phyloP scores from a whole-genome alignment of 352 stramenopile genomes.

The Halophytophthora polymorphica region DNA sequence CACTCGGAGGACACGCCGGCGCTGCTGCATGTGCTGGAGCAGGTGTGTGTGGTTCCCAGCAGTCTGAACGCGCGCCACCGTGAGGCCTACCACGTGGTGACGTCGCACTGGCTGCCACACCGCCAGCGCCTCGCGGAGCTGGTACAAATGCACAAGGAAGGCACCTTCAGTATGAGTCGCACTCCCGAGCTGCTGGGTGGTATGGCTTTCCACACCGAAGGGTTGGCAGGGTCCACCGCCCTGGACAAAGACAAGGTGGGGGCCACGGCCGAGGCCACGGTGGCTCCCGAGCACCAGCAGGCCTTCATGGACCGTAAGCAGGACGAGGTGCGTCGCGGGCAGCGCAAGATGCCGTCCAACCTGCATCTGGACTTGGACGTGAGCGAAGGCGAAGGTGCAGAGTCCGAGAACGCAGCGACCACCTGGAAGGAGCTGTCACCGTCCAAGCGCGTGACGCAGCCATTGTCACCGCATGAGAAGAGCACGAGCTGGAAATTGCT shows the following conservation, averaged over 20 bases:
- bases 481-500: slow-evolving; percentile 61
- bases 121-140: slow-evolving; percentile 54
- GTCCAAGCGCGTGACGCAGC: slow-evolving; percentile 40
- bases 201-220: slow-evolving; percentile 72
- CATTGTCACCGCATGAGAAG: slow-evolving; percentile 54
- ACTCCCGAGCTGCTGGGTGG: slow-evolving; percentile 60
- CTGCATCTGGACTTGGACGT: slow-evolving; percentile 32
- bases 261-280: slow-evolving; percentile 18
- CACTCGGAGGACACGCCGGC: slow-evolving; percentile 63
- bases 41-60: slow-evolving; percentile 53
- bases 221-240: slow-evolving; percentile 42
- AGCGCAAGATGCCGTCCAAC: slow-evolving; percentile 48
- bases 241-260: slow-evolving; percentile 38
- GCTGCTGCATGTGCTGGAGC: slow-evolving; percentile 59
- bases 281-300: slow-evolving; percentile 28
- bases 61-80: slow-evolving; percentile 39
- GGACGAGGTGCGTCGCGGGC: slow-evolving; percentile 57
- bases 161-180: slow-evolving; percentile 74
- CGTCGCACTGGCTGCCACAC: slow-evolving; percentile 55
- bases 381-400: slow-evolving; percentile 16
- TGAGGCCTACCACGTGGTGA: slow-evolving; percentile 66
- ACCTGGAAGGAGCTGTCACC: slow-evolving; percentile 57
- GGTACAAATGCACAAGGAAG: slow-evolving; percentile 73
- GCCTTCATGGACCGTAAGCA: slow-evolving; percentile 46
- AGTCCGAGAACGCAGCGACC: slow-evolving; percentile 17